These are phyloP conservation scores for Tetracladium setigerum DNA, from an alignment of 495 filamentous ascomycete species.

Conservation along the genomic window DNA sequence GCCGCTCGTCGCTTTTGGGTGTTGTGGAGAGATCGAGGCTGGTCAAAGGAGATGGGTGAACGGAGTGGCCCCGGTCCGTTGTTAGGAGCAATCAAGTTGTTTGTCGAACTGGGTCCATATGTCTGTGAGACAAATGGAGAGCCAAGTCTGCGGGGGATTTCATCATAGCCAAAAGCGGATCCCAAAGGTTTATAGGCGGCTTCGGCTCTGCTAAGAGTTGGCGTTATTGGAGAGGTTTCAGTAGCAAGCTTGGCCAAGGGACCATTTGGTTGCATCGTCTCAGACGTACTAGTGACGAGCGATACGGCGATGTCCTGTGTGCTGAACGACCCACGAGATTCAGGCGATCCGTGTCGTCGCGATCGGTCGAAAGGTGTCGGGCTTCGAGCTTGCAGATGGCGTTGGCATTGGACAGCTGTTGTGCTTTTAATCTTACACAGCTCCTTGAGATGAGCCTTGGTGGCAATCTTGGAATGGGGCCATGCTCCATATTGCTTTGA, in stretches of 20 bases:
- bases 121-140: conserved; percentile 53
- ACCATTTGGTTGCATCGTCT: conserved; percentile 67
- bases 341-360: conserved; percentile 32
- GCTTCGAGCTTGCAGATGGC: conserved; percentile 64
- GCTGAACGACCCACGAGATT: conserved; percentile 43
- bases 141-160: conserved; percentile 24
- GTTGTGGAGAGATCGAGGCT: conserved; percentile 37
- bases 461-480: conserved; percentile 78
- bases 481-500: conserved; percentile 43
- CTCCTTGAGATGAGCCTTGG: conserved; percentile 70
- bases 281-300: conserved; percentile 68
- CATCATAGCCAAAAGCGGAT: conserved; percentile 16
- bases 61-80: conserved; percentile 36
- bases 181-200: conserved; percentile 21
- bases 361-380: conserved; percentile 63
- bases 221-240: conserved; percentile 22
- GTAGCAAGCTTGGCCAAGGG: conserved; percentile 53
- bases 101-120: conserved; percentile 44
- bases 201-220: conserved; percentile 12
- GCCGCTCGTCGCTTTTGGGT: conserved; percentile 45
- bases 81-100: conserved; percentile 15
- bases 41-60: conserved; percentile 38
- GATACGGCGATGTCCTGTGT: conserved; percentile 76
- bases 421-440: conserved; percentile 72
- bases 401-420: conserved; percentile 58